A percentile compares a stretch with the other conserved stretches of the same genome.
Conservation (phyloP, 1,284 basidiomycete genomes). For the Irpex sp. region DNA sequence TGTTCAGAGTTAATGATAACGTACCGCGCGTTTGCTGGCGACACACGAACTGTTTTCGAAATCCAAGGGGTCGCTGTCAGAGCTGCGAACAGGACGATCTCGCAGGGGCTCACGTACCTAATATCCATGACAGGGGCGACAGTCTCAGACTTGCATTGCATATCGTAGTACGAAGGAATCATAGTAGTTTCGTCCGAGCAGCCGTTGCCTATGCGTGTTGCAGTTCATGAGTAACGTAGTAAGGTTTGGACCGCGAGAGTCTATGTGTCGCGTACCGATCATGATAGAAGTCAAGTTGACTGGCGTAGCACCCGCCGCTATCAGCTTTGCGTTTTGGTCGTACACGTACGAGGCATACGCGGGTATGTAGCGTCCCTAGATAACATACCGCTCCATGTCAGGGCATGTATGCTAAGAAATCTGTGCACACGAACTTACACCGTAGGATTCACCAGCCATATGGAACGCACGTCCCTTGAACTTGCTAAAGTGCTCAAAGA, state of each 20-base stretch:
- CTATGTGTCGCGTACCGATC: constrained; percentile 51
- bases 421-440: constrained; percentile 32
- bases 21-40: constrained; percentile 11
- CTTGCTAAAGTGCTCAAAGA: constrained; percentile 69
- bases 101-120: constrained; percentile 4
- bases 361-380: constrained; percentile 74
- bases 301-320: constrained; percentile 54
- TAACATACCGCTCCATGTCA: background rate
- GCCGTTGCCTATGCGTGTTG: constrained; percentile 11
- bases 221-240: too few species aligned
- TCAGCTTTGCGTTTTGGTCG: constrained; percentile 65
- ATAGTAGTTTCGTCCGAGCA: constrained; percentile 14
- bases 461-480: constrained; percentile 69
- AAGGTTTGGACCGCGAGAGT: background rate
- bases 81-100: background rate
- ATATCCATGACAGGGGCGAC: constrained; percentile 12
- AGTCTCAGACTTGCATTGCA: constrained; percentile 14
- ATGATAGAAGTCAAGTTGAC: constrained; percentile 76
- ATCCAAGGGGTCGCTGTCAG: background rate
- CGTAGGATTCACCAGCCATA: constrained; percentile 73
- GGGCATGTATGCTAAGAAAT: background rate
- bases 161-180: constrained; percentile 15
- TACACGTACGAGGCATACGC: constrained; percentile 75
- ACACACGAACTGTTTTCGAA: constrained; percentile 11
- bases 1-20: background rate